A percentile compares a stretch with the other conserved stretches of the same genome.
These are phyloP conservation scores for Solanum bukasovii DNA, from an alignment of 257 asterid genomes.

Conservation along the genomic window DNA sequence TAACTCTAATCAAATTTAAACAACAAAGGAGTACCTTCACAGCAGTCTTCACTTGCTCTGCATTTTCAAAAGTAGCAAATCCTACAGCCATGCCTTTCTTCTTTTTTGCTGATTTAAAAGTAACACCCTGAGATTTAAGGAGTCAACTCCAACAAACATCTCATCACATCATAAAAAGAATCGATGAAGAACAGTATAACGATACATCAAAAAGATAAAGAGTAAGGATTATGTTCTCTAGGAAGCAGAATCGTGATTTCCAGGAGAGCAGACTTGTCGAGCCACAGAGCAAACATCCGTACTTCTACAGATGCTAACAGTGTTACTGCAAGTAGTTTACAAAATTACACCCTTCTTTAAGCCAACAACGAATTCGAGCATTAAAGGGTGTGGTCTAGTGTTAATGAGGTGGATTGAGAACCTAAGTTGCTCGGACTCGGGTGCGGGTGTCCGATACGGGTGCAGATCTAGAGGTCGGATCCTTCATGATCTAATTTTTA, in stretches of 20 bases:
- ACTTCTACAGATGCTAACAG: neutral
- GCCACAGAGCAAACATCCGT: neutral
- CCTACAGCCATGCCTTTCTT: slow-evolving; percentile 94
- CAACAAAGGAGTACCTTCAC: slow-evolving; percentile 35
- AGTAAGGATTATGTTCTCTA: neutral
- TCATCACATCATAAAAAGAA: neutral
- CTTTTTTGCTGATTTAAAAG: slow-evolving; percentile 78
- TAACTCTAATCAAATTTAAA: neutral
- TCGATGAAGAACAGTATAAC: neutral
- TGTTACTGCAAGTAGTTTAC: neutral
- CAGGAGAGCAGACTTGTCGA: neutral
- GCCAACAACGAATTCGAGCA: neutral
- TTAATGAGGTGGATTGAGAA: neutral
- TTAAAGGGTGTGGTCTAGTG: neutral
- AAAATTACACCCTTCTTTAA: neutral
- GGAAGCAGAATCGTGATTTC: neutral
- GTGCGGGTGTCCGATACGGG: no score
- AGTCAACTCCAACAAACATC: neutral
- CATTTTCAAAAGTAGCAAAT: slow-evolving; percentile 65
- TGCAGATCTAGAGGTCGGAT: no score
- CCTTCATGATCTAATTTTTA: no score
- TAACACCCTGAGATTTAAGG: slow-evolving; percentile 38
- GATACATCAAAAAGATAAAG: neutral
- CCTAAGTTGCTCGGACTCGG: no score
- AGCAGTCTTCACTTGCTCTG: slow-evolving; percentile 44